Base-by-base conservation (phyloP, 768 basidiomycete genomes). In the Mycena albidolilacea region DNA sequence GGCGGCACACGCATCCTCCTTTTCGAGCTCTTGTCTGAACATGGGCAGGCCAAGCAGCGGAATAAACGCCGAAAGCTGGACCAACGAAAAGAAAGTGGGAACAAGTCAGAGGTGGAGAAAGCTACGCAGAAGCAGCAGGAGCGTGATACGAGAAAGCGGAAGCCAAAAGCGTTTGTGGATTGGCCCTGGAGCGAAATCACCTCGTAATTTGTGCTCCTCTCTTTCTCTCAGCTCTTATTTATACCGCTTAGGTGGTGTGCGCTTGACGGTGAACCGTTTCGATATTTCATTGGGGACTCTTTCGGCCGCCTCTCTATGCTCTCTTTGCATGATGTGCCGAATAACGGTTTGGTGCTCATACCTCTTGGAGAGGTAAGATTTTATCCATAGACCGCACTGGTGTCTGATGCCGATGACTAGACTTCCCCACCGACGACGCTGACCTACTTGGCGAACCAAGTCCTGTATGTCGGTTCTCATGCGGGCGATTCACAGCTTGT, bases 131-230 rank as follows among this genome's bases (percentile, higher is more conserved):
- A 92, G 75, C 90, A 92, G 74, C 82, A 83, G 46, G 90, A 89
- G 71, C 82, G 87, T 61, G 90, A 90, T 70, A 82, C 79, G 23
- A 87, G 83, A 80, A 88, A 84, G 75, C 84, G 88, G 70, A 94
- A 90, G 71, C 82, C 91, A 0, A 86, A 83, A 46, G 89, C 88
- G 0, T 78, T 79, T 44, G 85, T 94, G 17, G 87, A 90, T 15
- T 95, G 94, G 95, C 93, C 93, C 9, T 95, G 93, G 90, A 88
- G 87, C 70, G 89, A 91, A 71, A 85, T 95, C 50, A 85, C 89
- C 72, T 90, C 92, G 94, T 95, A 79, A 76, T 91, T 82, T 5
- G 39, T 30, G 6, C 19, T 41, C 12, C 23, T 44, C 64, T 15
- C 44, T n/a, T 59, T 54, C 38, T 67, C 15, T 39, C 43, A 14